Evolutionary conservation across 139 green algal species (phyloP).

Genomic region (Tetradesmus lagerheimii): DNA sequence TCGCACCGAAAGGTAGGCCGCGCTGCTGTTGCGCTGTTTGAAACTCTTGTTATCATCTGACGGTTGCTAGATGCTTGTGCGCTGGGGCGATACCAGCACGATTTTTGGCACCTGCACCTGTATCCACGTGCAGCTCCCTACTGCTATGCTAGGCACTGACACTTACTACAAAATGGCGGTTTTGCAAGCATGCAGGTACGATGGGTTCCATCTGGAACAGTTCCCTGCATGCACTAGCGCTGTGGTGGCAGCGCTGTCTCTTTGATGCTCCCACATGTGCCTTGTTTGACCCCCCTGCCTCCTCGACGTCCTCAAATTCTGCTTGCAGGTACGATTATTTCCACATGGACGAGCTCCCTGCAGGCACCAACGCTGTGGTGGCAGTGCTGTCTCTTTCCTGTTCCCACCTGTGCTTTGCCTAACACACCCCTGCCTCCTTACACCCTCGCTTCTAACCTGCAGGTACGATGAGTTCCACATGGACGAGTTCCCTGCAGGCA

Average conservation of each 20-base stretch:
- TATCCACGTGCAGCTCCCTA: too few relatives aligned
- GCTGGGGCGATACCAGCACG: too few relatives aligned
- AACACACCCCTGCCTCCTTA: background rate
- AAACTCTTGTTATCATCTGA: too few relatives aligned
- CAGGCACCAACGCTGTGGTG: conserved; percentile 87
- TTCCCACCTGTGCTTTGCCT: conserved; percentile 4
- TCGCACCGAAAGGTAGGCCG: conserved; percentile 57
- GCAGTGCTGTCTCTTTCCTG: conserved; percentile 96
- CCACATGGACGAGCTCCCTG: conserved; percentile 80
- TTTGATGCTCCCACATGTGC: conserved; percentile 78
- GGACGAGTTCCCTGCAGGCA: conserved; percentile 96
- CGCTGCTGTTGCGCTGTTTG: too few relatives aligned
- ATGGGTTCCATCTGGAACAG: conserved; percentile 88
- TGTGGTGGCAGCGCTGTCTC: conserved; percentile 93
- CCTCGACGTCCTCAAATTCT: too few relatives aligned
- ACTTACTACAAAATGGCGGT: too few relatives aligned
- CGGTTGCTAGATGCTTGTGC: too few relatives aligned
- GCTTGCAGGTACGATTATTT: conserved; percentile 82
- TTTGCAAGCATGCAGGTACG: conserved; percentile 64
- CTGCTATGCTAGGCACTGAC: too few relatives aligned
- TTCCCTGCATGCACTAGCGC: conserved; percentile 70
- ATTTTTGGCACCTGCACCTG: too few relatives aligned
- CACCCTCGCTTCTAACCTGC: too few relatives aligned
- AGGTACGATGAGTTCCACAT: conserved; percentile 90
- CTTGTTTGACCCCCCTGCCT: background rate